Evolutionary conservation across 139 green algal genomes (phyloP).

Genomic region (Chlorella sp.): DNA sequence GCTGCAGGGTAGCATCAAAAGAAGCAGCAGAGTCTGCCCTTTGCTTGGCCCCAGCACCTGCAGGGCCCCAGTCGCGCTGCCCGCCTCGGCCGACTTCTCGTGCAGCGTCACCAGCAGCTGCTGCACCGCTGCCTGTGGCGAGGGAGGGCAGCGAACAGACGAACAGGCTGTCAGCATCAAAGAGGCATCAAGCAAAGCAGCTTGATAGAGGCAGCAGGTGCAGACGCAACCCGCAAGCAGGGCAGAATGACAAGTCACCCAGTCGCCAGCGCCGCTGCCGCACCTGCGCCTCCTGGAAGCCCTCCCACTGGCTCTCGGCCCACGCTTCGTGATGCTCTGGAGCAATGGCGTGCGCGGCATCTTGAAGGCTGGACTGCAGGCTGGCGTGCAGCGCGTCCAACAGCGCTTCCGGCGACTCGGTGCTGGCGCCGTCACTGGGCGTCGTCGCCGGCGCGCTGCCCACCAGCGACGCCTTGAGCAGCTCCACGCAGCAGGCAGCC

Average conservation of each 20-base stretch:
- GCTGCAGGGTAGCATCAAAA: no score
- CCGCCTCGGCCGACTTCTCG: not conserved
- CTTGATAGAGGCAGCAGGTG: no score
- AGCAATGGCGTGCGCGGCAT: not conserved
- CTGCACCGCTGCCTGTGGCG: not conserved
- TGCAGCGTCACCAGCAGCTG: slow-evolving; percentile 16
- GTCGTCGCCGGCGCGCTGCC: not conserved
- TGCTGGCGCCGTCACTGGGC: not conserved
- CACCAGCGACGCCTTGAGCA: slow-evolving; percentile 15
- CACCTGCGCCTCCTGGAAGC: slow-evolving; percentile 8
- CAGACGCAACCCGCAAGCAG: no score
- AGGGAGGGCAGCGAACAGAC: no score
- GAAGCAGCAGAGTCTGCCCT: no score
- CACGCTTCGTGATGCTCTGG: slow-evolving; percentile 9
- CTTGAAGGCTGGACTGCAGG: not conserved
- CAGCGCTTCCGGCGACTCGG: not conserved
- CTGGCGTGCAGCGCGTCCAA: slow-evolving; percentile 3
- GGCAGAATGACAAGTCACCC: no score
- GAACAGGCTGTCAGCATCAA: no score
- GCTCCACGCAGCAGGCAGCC: not conserved
- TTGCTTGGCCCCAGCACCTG: not conserved
- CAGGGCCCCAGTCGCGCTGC: not conserved
- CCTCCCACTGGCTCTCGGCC: slow-evolving; percentile 11
- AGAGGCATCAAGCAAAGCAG: no score
- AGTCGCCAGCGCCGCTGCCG: no score